Conservation (phyloP, 208 protist genomes). For the Porcisia deanei region DNA sequence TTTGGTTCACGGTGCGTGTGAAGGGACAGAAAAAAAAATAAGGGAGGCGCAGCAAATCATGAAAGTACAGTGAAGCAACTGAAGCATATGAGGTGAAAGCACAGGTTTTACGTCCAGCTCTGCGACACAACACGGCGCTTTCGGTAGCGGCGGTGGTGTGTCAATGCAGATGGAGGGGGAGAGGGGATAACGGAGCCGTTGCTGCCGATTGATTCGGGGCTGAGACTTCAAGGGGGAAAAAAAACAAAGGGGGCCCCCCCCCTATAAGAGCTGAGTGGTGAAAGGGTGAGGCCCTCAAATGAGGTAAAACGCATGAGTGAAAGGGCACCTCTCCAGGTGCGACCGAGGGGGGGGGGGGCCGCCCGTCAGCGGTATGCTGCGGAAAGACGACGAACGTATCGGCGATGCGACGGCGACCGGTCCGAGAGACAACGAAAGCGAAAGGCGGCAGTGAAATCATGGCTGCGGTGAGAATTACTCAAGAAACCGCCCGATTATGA, state of each 20-base stretch:
- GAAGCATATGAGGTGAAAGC: neutral
- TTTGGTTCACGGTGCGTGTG: neutral
- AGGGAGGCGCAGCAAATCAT: neutral
- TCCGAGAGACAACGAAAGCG: neutral
- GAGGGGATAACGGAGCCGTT: neutral
- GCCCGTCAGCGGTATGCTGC: neutral
- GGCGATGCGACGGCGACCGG: neutral
- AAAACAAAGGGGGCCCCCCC: too few relatives aligned
- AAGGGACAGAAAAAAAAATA: neutral
- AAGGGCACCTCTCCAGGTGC: neutral
- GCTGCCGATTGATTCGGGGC: neutral
- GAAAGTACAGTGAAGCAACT: neutral
- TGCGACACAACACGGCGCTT: neutral
- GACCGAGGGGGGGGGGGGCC: neutral
- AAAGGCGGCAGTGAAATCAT: neutral
- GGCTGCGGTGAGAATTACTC: neutral
- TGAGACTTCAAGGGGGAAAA: neutral
- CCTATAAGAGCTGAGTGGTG: too few relatives aligned
- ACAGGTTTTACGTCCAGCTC: neutral
- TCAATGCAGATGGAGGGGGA: neutral
- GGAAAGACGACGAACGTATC: neutral
- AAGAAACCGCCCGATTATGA: neutral
- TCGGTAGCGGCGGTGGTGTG: neutral
- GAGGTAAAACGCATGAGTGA: too few relatives aligned
- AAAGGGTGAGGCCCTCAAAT: too few relatives aligned